Evolutionary conservation across 106 monocot genomes (phyloP).

Genomic region (Gastrodia elata): DNA sequence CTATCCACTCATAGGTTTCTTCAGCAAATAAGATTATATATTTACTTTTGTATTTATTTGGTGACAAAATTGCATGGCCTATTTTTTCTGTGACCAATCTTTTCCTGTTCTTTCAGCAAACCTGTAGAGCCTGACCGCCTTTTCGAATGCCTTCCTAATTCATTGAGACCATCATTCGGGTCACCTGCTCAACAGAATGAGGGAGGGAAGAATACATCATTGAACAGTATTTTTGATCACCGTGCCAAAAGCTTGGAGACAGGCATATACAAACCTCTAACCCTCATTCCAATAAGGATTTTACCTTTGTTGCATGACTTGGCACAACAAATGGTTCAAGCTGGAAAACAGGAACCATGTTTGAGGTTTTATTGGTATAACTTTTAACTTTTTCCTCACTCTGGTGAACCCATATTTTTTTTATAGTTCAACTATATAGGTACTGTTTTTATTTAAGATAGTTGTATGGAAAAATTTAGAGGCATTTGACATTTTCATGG

Average conservation of each 20-base stretch:
- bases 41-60: background rate
- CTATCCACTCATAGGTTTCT: constrained; percentile 49
- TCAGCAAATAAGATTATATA: background rate
- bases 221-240: constrained; percentile 23
- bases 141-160: constrained; percentile 64
- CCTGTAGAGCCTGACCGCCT: constrained; percentile 64
- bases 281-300: constrained; percentile 65
- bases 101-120: constrained; percentile 52
- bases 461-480: background rate
- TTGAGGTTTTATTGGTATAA: constrained; percentile 62
- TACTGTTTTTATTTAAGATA: background rate
- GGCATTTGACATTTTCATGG: background rate
- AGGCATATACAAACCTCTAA: constrained; percentile 59
- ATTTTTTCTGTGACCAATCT: background rate
- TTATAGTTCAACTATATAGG: background rate
- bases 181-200: constrained; percentile 20
- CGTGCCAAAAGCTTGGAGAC: constrained; percentile 33
- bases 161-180: constrained; percentile 42
- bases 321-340: constrained; percentile 71
- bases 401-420: background rate
- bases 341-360: constrained; percentile 66
- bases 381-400: background rate
- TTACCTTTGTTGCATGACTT: constrained; percentile 72
- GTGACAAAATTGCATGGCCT: background rate
- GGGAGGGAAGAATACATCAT: constrained; percentile 24